A percentile compares a stretch with the other conserved stretches of the same genome.
These are phyloP conservation scores for Zea mays DNA, from an alignment of 176 grass and related monocot species.

Conservation along the genomic window Zm-B73-REFERENCE-NAM-5.0 NC_050096.1:93483501-93484000, in stretches of 20 bases:
- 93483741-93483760: constrained; percentile 73
- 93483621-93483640: background rate
- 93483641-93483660: background rate
- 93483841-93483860: constrained; percentile 30
- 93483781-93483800: constrained; percentile 77
- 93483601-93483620: constrained; percentile 61
- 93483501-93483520: background rate
- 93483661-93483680: background rate
- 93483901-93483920: background rate
- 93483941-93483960: constrained; percentile 18
- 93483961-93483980: background rate
- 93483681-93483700: background rate
- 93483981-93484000: background rate
- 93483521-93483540: background rate
- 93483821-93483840: constrained; percentile 70
- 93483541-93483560: constrained; percentile 58
- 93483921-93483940: background rate
- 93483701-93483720: background rate
- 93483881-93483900: background rate
- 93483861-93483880: background rate
- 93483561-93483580: constrained; percentile 62
- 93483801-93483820: constrained; percentile 69
- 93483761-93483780: constrained; percentile 61
- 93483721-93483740: constrained; percentile 47
- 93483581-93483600: constrained; percentile 70